Percentiles rank a stretch among this genome's conserved stretches.
These are phyloP conservation scores for Tuber aestivum DNA, from an alignment of 495 filamentous ascomycete genomes.

Conservation along the genomic window DNA sequence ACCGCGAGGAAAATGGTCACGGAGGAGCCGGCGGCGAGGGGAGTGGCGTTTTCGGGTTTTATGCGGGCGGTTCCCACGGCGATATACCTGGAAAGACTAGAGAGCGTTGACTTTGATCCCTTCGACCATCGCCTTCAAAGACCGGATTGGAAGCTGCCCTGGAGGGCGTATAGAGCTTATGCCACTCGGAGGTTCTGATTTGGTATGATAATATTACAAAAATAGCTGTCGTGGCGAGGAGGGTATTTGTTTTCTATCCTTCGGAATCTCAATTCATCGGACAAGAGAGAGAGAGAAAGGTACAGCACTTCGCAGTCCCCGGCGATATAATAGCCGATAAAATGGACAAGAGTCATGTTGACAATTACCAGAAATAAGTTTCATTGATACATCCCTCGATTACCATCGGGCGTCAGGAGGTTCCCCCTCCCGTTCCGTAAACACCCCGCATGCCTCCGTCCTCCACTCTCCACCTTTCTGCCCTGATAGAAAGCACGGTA, in stretches of 20 bases:
- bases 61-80: slow-evolving; percentile 55
- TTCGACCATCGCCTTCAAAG: slow-evolving; percentile 59
- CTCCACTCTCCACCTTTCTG: background rate
- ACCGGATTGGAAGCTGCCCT: slow-evolving; percentile 82
- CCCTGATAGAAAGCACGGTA: background rate
- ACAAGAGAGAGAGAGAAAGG: background rate
- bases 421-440: background rate
- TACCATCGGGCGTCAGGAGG: background rate
- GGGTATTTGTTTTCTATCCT: background rate
- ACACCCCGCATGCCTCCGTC: background rate
- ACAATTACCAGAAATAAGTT: background rate
- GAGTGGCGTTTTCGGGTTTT: slow-evolving; percentile 56
- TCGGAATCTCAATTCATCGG: background rate
- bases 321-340: background rate
- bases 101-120: slow-evolving; percentile 77
- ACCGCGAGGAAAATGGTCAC: slow-evolving; percentile 86
- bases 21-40: slow-evolving; percentile 65
- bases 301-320: background rate
- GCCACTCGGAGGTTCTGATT: slow-evolving; percentile 54
- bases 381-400: background rate
- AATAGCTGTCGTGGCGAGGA: background rate
- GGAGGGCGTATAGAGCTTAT: slow-evolving; percentile 70
- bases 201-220: background rate
- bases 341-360: background rate
- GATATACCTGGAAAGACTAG: slow-evolving; percentile 69